Conservation (phyloP, 176 grass and related monocot genomes). For the Rhynchospora breviuscula region DNA sequence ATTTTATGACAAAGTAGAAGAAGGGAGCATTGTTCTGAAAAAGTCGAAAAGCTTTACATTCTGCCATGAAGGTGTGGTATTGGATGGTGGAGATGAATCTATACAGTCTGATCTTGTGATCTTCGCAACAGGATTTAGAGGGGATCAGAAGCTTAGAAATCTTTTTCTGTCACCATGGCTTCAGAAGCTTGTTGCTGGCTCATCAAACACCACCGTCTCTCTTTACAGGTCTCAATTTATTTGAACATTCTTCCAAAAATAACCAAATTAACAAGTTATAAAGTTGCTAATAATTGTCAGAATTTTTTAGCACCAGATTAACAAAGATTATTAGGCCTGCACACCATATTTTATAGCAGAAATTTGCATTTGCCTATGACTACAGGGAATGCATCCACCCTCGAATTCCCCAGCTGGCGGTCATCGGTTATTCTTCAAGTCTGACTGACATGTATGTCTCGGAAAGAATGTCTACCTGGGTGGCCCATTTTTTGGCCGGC, state of each 20-base stretch:
- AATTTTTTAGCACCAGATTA: neutral
- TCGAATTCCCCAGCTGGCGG: constrained; percentile 62
- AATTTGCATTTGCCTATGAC: neutral
- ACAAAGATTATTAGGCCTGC: neutral
- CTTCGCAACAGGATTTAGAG: constrained; percentile 82
- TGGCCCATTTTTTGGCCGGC: constrained; percentile 50
- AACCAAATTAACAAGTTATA: neutral
- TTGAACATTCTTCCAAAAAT: neutral
- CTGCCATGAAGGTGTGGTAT: constrained; percentile 45
- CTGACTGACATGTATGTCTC: constrained; percentile 52
- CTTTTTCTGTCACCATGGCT: constrained; percentile 63
- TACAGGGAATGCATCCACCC: constrained; percentile 78
- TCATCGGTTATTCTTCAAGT: constrained; percentile 73
- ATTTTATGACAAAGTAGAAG: constrained; percentile 77
- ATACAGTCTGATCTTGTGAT: constrained; percentile 63
- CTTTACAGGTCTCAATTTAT: constrained; percentile 53
- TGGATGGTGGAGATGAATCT: constrained; percentile 48
- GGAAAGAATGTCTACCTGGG: constrained; percentile 65
- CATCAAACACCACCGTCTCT: constrained; percentile 44
- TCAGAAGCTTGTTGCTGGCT: constrained; percentile 50
- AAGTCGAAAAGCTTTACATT: constrained; percentile 60
- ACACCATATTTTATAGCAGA: neutral
- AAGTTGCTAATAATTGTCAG: neutral
- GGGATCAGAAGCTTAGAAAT: constrained; percentile 79
- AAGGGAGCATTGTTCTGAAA: constrained; percentile 82